Evolutionary conservation across 2,329 filamentous ascomycete genomes (phyloP), one percentile per base, ranked within the genome.

Genomic region (Colletotrichum chrysophilum): DNA sequence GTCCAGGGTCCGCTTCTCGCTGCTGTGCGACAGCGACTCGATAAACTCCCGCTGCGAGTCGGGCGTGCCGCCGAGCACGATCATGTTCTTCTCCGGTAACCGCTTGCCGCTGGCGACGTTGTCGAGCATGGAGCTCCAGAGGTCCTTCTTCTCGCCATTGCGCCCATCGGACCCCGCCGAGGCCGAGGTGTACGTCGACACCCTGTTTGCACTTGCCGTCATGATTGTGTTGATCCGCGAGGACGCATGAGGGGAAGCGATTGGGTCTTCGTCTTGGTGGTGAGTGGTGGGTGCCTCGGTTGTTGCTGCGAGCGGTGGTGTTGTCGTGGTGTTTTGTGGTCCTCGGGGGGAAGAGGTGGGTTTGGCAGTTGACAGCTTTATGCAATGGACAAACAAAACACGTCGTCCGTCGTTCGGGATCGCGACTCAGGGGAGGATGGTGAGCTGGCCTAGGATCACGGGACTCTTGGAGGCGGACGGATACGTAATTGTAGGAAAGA

Each of bases 111-210:
- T 98, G 80, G 96, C 95, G 79, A 97, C 96, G 69, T 92, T 93
- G 85, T 97, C 95, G 79, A 98, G 90, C 94, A 98, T 95, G 60
- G 95, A 96, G 76, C 94, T 96, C 96, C 96, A 98, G 85, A 98
- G 93, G 83, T 98, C 95, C 86, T 95, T 95, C 87, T 95, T 96
- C 80, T 94, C 93, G 85, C 88, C 90, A 86, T 91, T 90, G 78
- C 89, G 90, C 80, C 86, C 86, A 65, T 91, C 91, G 73, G 88
- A 87, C 76, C 89, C 89, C 75, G 80, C 84, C 78, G 88, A 92
- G 78, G 85, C 89, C 79, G 86, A 86, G 77, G 90, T 93, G 86
- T 90, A 91, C 81, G 87, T 91, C 75, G 91, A 92, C 82, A 88
- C 87, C 79, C 90, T 87, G 82, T 91, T 91, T 77, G 86, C 84